These are phyloP conservation scores for Microdochium paspali DNA, from an alignment of 2,329 filamentous ascomycete species.

Conservation along the genomic window DNA sequence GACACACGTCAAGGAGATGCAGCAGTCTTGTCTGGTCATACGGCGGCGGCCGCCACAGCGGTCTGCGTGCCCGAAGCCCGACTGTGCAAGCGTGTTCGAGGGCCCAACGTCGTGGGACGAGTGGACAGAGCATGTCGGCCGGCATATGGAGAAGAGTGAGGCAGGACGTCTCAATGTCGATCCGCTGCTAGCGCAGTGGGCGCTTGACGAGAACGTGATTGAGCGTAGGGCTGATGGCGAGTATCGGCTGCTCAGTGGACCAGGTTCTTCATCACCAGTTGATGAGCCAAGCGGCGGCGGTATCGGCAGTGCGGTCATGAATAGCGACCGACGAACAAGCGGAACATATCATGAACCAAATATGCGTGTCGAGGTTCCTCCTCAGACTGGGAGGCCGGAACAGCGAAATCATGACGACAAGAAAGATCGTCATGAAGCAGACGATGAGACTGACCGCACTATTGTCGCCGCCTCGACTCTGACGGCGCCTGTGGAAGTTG, in stretches of 20 bases:
- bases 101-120: slow-evolving; percentile 75
- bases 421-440: no score
- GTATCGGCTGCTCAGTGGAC: slow-evolving; percentile 41
- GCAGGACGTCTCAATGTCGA: slow-evolving; percentile 49
- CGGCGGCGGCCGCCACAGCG: slow-evolving; percentile 60
- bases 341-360: no score
- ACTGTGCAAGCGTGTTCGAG: slow-evolving; percentile 63
- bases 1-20: slow-evolving; percentile 58
- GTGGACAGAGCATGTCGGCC: slow-evolving; percentile 85
- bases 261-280: slow-evolving; percentile 11
- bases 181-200: slow-evolving; percentile 48
- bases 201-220: slow-evolving; percentile 54
- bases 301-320: neutral
- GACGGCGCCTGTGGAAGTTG: slow-evolving; percentile 22
- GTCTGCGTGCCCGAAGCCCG: slow-evolving; percentile 61
- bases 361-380: no score
- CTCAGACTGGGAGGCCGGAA: neutral
- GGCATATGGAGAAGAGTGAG: slow-evolving; percentile 74
- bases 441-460: slow-evolving; percentile 16
- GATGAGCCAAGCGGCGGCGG: neutral
- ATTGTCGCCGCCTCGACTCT: slow-evolving; percentile 23
- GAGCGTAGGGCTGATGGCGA: slow-evolving; percentile 45
- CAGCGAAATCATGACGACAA: slow-evolving; percentile 5
- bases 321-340: neutral
- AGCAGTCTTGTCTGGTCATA: slow-evolving; percentile 62